These are phyloP conservation scores for Trichoderma pleuroti DNA, from an alignment of 2,329 filamentous ascomycete genomes.

Conservation along the genomic window DNA sequence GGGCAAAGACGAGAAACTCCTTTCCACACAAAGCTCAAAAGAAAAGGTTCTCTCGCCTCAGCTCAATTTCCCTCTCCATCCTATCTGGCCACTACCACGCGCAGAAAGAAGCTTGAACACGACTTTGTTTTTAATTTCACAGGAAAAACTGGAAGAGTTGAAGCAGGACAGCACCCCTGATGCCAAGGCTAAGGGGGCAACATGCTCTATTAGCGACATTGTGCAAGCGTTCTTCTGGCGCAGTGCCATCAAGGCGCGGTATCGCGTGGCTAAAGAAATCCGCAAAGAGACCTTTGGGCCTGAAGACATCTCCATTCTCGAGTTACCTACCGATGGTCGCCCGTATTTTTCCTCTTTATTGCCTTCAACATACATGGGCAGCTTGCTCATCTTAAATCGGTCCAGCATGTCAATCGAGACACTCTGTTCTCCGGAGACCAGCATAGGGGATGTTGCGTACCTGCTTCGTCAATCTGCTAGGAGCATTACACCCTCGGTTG, in stretches of 20 bases:
- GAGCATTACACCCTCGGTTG: constrained; percentile 26
- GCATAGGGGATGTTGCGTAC: constrained; percentile 26
- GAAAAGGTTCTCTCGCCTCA: constrained; percentile 22
- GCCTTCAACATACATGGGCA: constrained; percentile 31
- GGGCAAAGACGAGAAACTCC: not conserved
- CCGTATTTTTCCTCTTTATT: constrained; percentile 30
- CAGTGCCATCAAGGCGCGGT: constrained; percentile 33
- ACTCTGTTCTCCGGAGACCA: constrained; percentile 30
- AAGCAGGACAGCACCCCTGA: not conserved
- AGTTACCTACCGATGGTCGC: constrained; percentile 33
- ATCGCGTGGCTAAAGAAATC: constrained; percentile 30
- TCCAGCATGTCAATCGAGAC: constrained; percentile 25
- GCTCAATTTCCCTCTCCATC: constrained; percentile 27
- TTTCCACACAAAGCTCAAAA: not conserved
- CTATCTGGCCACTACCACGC: constrained; percentile 30
- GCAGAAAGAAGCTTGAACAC: constrained; percentile 29
- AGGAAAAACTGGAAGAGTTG: constrained; percentile 27
- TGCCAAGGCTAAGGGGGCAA: constrained; percentile 21
- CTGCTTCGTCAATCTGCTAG: constrained; percentile 27
- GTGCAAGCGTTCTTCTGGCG: constrained; percentile 41
- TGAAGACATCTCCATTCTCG: constrained; percentile 32
- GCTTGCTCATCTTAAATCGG: constrained; percentile 29
- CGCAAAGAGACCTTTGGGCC: constrained; percentile 21
- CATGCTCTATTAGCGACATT: constrained; percentile 36
- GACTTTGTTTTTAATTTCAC: constrained; percentile 32